Base-by-base conservation (phyloP, 2,329 filamentous ascomycete species). In the Hymenoscyphus albidus region DNA sequence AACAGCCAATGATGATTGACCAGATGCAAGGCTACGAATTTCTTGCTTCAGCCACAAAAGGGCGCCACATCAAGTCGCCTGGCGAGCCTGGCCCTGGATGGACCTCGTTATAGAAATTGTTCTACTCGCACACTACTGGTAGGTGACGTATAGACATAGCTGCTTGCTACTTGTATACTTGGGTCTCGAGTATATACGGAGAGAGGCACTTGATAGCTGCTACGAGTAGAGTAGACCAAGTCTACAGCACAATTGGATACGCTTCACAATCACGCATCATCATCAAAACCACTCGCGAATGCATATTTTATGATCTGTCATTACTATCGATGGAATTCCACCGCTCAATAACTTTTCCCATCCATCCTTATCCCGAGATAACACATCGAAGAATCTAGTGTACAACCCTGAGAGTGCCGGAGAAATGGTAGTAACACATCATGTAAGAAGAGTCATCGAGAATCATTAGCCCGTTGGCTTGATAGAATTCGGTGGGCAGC, bases 341-440 rank as follows among this genome's bases (percentile, higher is more conserved):
- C 44, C 63, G 64, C 68, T 69, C 64, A 71, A 68, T 70, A 73
- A 72, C 70, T 73, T 75, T 74, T 72, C 71, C 70, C 70, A 74
- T 71, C 70, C 73, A 65, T 68, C 70, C 67, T 70, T 68, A 69
- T 72, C 67, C 69, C 68, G 63, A 68, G 68, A 73, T 69, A 71
- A 70, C 74, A 75, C 71, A 70, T 69, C 70, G 69, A 71, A 67
- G 73, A 73, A 72, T 74, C 74, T 75, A 76, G 70, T 75, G 74
- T 76, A 76, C 74, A 77, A 65, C 65, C 73, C 71, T 70, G 74
- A 74, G 73, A 75, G 75, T 73, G 71, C 72, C 68, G 71, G 70
- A 71, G 72, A 74, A 73, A 75, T 74, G 70, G 72, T 76, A 75
- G 71, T 76, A 77, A 77, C 66, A 76, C 74, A 77, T 73, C 69